phyloP scores from a whole-genome alignment of 805 yeast genomes.

The Spathaspora girioi region DNA sequence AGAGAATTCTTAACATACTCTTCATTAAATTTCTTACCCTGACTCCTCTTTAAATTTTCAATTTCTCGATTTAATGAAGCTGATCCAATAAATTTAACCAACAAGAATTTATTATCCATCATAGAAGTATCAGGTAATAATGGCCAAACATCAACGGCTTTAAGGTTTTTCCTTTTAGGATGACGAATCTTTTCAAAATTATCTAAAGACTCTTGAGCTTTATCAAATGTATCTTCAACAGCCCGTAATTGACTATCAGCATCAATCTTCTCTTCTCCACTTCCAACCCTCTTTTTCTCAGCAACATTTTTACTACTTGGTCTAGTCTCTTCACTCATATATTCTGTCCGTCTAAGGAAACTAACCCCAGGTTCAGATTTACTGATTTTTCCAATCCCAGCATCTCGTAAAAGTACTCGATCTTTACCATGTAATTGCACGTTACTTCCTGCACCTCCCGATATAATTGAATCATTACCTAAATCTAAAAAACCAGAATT shows the following conservation, averaged over 20 bases:
- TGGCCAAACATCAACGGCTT: slow-evolving; percentile 76
- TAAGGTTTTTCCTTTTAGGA: slow-evolving; percentile 70
- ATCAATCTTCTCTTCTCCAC: slow-evolving; percentile 42
- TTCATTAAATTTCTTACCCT: slow-evolving; percentile 24
- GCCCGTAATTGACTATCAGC: slow-evolving; percentile 61
- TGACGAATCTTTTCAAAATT: slow-evolving; percentile 54
- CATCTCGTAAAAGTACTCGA: slow-evolving; percentile 73
- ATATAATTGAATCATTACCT: slow-evolving; percentile 39
- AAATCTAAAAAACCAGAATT: slow-evolving; percentile 67
- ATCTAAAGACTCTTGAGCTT: slow-evolving; percentile 45
- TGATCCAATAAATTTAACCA: slow-evolving; percentile 59
- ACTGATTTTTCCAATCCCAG: slow-evolving; percentile 46
- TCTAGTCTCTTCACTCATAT: slow-evolving; percentile 36
- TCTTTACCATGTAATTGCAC: slow-evolving; percentile 44
- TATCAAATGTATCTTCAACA: slow-evolving; percentile 77
- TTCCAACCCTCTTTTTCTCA: no score
- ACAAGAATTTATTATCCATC: slow-evolving; percentile 72
- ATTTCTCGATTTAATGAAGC: slow-evolving; percentile 46
- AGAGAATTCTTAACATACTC: slow-evolving; percentile 35
- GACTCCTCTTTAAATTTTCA: slow-evolving; percentile 23
- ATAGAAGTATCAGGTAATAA: slow-evolving; percentile 88
- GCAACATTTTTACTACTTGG: no score
- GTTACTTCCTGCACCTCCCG: slow-evolving; percentile 56
- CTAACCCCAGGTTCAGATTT: slow-evolving; percentile 30
- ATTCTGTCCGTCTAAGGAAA: slow-evolving; percentile 49